A percentile compares a stretch with the other conserved stretches of the same genome.
Evolutionary conservation across 2,329 filamentous ascomycete species (phyloP).

Genomic region (Balansia obtecta): DNA sequence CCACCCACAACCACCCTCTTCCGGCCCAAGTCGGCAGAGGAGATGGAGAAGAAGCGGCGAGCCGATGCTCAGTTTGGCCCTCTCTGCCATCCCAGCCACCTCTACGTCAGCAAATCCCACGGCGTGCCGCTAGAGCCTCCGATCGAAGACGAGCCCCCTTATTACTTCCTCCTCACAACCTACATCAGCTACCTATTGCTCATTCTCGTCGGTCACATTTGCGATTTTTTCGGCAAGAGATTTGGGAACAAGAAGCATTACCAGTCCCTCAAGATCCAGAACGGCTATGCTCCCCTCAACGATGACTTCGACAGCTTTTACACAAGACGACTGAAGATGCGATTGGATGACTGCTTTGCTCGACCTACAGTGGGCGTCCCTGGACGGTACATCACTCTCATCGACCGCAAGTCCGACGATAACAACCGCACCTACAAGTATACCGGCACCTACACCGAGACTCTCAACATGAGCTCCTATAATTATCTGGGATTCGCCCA

Average conservation of each 20-base stretch:
- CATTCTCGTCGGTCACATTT: conserved; percentile 87
- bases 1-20: conserved; percentile 68
- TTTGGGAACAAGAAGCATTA: conserved; percentile 78
- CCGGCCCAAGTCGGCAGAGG: conserved; percentile 74
- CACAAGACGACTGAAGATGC: conserved; percentile 78
- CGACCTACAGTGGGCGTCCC: conserved; percentile 87
- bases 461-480: conserved; percentile 97
- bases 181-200: conserved; percentile 97
- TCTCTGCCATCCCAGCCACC: conserved; percentile 64
- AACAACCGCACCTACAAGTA: conserved; percentile 84
- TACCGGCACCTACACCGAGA: conserved; percentile 85
- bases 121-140: conserved; percentile 71
- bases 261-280: conserved; percentile 64
- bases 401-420: conserved; percentile 83
- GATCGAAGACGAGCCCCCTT: conserved; percentile 88
- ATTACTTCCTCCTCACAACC: conserved; percentile 93
- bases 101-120: conserved; percentile 79
- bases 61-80: conserved; percentile 88
- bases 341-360: conserved; percentile 94
- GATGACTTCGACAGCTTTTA: conserved; percentile 99
- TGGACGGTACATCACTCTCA: conserved; percentile 81
- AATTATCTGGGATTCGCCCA: conserved; percentile 98
- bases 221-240: conserved; percentile 95
- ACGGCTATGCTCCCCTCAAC: conserved; percentile 91
- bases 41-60: conserved; percentile 61